phyloP scores from a whole-genome alignment of 495 filamentous ascomycete species.

The Umbilicaria muhlenbergii region DNA sequence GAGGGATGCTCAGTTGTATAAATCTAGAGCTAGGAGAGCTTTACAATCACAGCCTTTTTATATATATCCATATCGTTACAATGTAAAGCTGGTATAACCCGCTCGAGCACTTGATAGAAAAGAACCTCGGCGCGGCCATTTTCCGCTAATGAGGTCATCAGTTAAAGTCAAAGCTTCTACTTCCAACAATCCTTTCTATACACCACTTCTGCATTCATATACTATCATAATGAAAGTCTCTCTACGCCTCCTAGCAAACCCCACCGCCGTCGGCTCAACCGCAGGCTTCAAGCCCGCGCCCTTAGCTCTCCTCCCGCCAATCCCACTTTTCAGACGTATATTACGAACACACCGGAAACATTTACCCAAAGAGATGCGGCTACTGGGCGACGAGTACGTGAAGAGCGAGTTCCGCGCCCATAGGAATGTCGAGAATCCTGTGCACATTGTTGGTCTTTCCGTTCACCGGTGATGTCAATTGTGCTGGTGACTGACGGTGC shows the following conservation, averaged over 20 bases:
- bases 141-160: too few species aligned
- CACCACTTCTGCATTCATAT: too few species aligned
- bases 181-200: too few species aligned
- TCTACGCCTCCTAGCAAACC: slow-evolving; percentile 28
- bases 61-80: too few species aligned
- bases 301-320: slow-evolving; percentile 74
- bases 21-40: too few species aligned
- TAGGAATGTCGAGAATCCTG: slow-evolving; percentile 68
- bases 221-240: slow-evolving; percentile 18
- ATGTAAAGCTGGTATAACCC: too few species aligned
- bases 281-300: slow-evolving; percentile 39
- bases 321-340: slow-evolving; percentile 76
- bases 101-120: too few species aligned
- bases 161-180: too few species aligned
- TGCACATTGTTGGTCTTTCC: slow-evolving; percentile 56
- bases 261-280: slow-evolving; percentile 30
- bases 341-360: slow-evolving; percentile 72
- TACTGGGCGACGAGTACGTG: slow-evolving; percentile 81
- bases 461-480: neutral
- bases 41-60: too few species aligned
- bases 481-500: neutral
- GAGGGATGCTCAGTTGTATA: too few species aligned
- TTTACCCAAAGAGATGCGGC: slow-evolving; percentile 54
- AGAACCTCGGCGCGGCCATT: too few species aligned
- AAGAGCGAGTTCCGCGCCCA: slow-evolving; percentile 84